These are phyloP conservation scores for Rosellinia necatrix DNA, from an alignment of 2,329 filamentous ascomycete species.

Conservation along the genomic window DNA sequence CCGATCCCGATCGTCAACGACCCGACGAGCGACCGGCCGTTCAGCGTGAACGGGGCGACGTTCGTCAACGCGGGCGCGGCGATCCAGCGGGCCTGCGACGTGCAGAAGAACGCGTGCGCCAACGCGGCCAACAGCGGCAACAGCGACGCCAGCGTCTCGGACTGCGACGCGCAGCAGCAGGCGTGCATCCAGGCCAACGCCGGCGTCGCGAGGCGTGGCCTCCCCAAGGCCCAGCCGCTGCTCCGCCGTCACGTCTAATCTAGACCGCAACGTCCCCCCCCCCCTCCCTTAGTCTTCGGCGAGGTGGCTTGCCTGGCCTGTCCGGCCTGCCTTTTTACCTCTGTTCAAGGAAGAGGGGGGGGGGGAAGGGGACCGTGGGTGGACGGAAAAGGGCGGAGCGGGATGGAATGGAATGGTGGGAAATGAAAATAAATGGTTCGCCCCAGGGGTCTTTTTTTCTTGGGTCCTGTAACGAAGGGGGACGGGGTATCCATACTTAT, in stretches of 20 bases:
- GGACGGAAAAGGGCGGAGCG: too few species aligned
- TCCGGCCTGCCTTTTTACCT: neutral
- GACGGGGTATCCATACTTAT: neutral
- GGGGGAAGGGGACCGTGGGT: too few species aligned
- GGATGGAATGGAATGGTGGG: too few species aligned
- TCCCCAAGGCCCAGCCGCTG: conserved; percentile 9
- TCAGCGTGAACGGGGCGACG: conserved; percentile 58
- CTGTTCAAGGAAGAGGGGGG: too few species aligned
- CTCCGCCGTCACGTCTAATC: neutral
- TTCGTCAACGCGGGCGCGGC: conserved; percentile 55
- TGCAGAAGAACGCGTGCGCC: conserved; percentile 56
- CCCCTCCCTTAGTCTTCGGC: too few species aligned
- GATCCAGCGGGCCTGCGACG: conserved; percentile 53
- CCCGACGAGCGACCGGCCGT: conserved; percentile 47
- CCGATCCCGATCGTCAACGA: conserved; percentile 47
- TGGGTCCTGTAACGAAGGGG: neutral
- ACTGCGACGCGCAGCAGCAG: conserved; percentile 51
- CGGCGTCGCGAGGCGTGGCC: conserved; percentile 21
- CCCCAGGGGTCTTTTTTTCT: too few species aligned
- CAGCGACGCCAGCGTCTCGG: conserved; percentile 42
- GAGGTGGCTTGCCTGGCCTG: too few species aligned
- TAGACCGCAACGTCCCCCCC: too few species aligned
- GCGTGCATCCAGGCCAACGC: conserved; percentile 40
- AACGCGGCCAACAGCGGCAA: conserved; percentile 52
- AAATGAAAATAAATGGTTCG: too few species aligned